Conservation (phyloP, 306 rosid species). For the Carpinus viminea region DNA sequence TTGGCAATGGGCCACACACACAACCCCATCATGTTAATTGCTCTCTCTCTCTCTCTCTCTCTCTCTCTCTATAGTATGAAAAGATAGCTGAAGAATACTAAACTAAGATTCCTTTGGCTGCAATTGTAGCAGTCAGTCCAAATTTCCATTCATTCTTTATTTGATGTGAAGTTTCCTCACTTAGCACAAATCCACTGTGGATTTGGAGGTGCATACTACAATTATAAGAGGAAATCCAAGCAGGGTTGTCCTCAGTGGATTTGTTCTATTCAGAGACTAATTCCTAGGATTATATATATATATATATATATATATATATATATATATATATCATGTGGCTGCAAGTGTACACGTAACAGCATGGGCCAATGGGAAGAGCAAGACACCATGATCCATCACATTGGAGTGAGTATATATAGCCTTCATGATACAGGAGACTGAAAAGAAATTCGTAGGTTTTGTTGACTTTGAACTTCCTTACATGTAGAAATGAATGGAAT, state of each 20-base stretch:
- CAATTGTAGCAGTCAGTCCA: not conserved
- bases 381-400: not conserved
- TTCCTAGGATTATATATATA: too few relatives aligned
- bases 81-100: not conserved
- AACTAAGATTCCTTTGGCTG: not conserved
- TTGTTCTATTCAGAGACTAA: not conserved
- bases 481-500: not conserved
- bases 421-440: not conserved
- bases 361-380: not conserved
- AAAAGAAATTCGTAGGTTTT: not conserved
- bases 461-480: not conserved
- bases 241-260: not conserved
- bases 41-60: not conserved
- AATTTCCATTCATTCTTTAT: not conserved
- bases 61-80: not conserved
- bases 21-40: not conserved
- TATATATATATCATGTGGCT: not conserved
- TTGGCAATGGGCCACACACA: constrained; percentile 3
- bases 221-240: not conserved
- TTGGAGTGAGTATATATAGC: not conserved
- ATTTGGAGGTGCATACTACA: not conserved
- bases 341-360: not conserved
- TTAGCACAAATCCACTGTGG: not conserved
- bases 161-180: not conserved
- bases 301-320: not conserved